These are phyloP conservation scores for Geoglossum glabrum DNA, from an alignment of 495 filamentous ascomycete genomes.

Conservation along the genomic window DNA sequence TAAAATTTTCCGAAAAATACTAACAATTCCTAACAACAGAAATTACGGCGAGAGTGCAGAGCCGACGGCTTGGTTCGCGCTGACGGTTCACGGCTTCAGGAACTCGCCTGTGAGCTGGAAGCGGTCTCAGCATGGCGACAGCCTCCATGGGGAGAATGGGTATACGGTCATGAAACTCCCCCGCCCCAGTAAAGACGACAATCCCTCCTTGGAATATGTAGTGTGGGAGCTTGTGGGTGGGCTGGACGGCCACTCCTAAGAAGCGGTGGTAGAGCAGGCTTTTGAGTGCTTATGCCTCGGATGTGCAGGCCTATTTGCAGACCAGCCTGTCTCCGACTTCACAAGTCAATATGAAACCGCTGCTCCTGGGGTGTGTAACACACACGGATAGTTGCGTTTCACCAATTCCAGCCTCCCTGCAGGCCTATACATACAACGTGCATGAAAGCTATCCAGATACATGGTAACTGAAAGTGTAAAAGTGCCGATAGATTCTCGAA, in stretches of 20 bases:
- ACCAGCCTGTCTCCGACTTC: no score
- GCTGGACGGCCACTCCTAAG: neutral
- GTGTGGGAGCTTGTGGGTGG: neutral
- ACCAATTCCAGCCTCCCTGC: no score
- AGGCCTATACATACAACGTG: no score
- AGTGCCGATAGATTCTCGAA: no score
- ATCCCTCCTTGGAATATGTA: neutral
- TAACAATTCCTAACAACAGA: neutral
- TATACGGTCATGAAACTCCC: slow-evolving; percentile 3
- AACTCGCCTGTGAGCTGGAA: neutral
- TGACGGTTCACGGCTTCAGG: slow-evolving; percentile 1
- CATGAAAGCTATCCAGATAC: no score
- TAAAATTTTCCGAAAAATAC: neutral
- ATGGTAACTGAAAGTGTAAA: no score
- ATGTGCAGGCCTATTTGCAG: neutral
- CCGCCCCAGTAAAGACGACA: neutral
- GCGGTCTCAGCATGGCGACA: neutral
- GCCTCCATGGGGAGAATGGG: neutral
- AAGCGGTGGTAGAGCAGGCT: neutral
- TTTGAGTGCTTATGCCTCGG: neutral
- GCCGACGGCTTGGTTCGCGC: neutral
- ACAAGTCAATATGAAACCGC: no score
- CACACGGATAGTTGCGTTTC: no score
- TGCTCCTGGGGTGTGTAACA: no score
- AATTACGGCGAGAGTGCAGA: neutral